Conservation (phyloP, 306 rosid genomes). For the Ochetophila trinervis region DNA sequence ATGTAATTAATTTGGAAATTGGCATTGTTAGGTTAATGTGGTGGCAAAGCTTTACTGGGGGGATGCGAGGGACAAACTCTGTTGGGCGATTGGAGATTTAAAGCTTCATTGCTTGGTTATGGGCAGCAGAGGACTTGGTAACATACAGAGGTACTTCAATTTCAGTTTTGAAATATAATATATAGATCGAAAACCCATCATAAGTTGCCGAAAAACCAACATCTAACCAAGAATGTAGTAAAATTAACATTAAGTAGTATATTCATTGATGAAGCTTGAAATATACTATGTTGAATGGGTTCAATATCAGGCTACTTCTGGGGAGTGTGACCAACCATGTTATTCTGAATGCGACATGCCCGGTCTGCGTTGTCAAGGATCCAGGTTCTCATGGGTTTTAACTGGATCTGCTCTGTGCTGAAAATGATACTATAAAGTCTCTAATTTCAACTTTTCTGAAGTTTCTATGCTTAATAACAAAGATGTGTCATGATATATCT, state of each 20-base stretch:
- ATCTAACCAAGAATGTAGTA: background rate
- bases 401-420: background rate
- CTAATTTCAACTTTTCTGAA: too few relatives aligned
- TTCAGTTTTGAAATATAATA: background rate
- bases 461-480: too few relatives aligned
- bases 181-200: background rate
- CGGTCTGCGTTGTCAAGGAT: slow-evolving; percentile 70
- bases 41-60: slow-evolving; percentile 77
- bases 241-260: background rate
- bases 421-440: background rate
- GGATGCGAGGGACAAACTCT: slow-evolving; percentile 74
- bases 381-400: slow-evolving; percentile 10
- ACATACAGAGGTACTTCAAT: slow-evolving; percentile 49
- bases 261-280: background rate
- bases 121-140: slow-evolving; percentile 77
- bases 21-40: slow-evolving; percentile 34
- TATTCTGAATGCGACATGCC: slow-evolving; percentile 51
- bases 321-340: slow-evolving; percentile 79
- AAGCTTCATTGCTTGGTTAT: slow-evolving; percentile 64
- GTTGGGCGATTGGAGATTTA: slow-evolving; percentile 60
- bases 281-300: slow-evolving; percentile 2
- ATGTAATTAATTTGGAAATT: too few relatives aligned
- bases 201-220: background rate
- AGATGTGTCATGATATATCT: background rate
- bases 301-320: slow-evolving; percentile 52